These are phyloP conservation scores for Cryptococcus sp. DNA, from an alignment of 1,284 basidiomycete genomes.

Conservation along the genomic window DNA sequence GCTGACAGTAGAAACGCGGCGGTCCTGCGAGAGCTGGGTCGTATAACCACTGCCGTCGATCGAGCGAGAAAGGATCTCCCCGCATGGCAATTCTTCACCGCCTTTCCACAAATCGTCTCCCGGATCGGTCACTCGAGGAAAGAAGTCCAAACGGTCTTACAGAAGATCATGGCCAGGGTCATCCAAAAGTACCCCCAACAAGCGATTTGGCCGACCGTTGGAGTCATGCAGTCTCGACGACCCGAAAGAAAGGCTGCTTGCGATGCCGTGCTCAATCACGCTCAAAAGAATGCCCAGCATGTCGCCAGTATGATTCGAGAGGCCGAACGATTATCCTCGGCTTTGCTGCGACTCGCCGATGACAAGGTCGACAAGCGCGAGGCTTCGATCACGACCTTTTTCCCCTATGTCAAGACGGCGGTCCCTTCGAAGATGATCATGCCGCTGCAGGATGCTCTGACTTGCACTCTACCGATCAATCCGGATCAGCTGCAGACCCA, in stretches of 20 bases:
- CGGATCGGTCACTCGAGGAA: slow-evolving; percentile 75
- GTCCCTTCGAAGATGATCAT: slow-evolving; percentile 69
- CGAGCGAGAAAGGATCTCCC: slow-evolving; percentile 57
- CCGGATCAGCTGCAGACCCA: slow-evolving; percentile 60
- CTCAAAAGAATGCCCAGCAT: slow-evolving; percentile 27
- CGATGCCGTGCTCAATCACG: slow-evolving; percentile 26
- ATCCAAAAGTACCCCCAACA: slow-evolving; percentile 82
- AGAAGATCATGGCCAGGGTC: slow-evolving; percentile 66
- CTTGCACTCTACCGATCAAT: slow-evolving; percentile 73
- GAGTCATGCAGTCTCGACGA: slow-evolving; percentile 81
- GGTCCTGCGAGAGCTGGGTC: slow-evolving; percentile 21
- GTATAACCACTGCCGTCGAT: slow-evolving; percentile 57
- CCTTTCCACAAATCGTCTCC: slow-evolving; percentile 95
- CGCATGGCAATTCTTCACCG: slow-evolving; percentile 91
- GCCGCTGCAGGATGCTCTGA: slow-evolving; percentile 89
- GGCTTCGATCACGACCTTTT: slow-evolving; percentile 48
- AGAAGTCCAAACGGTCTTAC: slow-evolving; percentile 63
- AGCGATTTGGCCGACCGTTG: slow-evolving; percentile 87
- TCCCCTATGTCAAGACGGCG: slow-evolving; percentile 57
- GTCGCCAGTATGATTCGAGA: slow-evolving; percentile 27
- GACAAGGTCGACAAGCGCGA: slow-evolving; percentile 32
- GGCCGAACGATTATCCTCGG: slow-evolving; percentile 27
- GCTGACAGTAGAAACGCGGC: slow-evolving; percentile 9
- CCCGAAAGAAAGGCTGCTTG: slow-evolving; percentile 52
- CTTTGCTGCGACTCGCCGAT: slow-evolving; percentile 36